Percentiles rank a stretch among this genome's conserved stretches.
phyloP scores from a whole-genome alignment of 192 early-diverging fungal genomes.

The Podila minutissima region DNA sequence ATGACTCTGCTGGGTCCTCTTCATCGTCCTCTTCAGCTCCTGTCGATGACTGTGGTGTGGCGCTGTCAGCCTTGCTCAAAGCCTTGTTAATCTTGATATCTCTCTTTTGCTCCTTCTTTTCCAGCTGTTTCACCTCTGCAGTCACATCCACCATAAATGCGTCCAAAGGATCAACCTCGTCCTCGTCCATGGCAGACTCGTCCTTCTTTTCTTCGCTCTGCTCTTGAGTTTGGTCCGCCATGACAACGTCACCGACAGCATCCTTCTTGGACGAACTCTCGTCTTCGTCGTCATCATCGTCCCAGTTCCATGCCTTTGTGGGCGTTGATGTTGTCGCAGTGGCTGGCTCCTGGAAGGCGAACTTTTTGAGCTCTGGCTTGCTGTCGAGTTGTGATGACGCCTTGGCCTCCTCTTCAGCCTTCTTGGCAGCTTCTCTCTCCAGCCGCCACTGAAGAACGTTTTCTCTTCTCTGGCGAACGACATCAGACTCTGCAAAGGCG shows the following conservation, averaged over 20 bases:
- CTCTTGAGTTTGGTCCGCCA: constrained; percentile 16
- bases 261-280: constrained; percentile 21
- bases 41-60: constrained; percentile 9
- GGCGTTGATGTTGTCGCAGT: constrained; percentile 12
- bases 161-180: constrained; percentile 79
- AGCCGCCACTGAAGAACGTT: constrained; percentile 84
- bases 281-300: constrained; percentile 75
- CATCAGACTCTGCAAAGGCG: constrained; percentile 61
- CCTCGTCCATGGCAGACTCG: constrained; percentile 52
- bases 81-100: constrained; percentile 37
- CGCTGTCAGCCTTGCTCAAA: constrained; percentile 10
- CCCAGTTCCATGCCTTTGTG: constrained; percentile 68
- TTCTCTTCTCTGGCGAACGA: constrained; percentile 81
- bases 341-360: constrained; percentile 16
- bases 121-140: constrained; percentile 74
- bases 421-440: constrained; percentile 64
- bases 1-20: constrained; percentile 62
- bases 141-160: constrained; percentile 90
- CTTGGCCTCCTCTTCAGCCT: constrained; percentile 58
- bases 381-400: constrained; percentile 2
- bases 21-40: constrained; percentile 55
- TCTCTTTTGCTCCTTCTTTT: constrained; percentile 65
- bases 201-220: constrained; percentile 2
- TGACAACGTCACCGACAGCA: constrained; percentile 27
- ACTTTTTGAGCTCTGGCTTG: not conserved